These are phyloP conservation scores for Penicillium cinerascens DNA, from an alignment of 495 filamentous ascomycete genomes.

Conservation along the genomic window DNA sequence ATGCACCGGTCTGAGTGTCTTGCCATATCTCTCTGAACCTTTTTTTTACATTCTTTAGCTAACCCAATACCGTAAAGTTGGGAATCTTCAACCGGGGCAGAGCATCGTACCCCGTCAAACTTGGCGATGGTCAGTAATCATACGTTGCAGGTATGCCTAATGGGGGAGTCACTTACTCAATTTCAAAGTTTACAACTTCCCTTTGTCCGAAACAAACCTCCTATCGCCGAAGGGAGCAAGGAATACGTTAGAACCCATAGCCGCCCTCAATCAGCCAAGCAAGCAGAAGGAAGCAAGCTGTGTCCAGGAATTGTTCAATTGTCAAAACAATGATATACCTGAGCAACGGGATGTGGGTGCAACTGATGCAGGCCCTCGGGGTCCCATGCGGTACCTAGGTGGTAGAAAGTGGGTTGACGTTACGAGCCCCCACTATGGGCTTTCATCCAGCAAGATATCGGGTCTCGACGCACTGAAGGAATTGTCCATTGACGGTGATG, in stretches of 20 bases:
- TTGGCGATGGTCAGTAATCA: conserved; percentile 40
- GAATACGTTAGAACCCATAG: background rate
- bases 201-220: conserved; percentile 68
- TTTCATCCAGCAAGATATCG: background rate
- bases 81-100: conserved; percentile 73
- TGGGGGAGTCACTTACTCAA: background rate
- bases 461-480: background rate
- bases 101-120: conserved; percentile 54
- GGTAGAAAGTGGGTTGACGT: background rate
- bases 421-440: background rate
- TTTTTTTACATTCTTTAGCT: conserved; percentile 50
- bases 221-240: conserved; percentile 36
- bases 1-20: conserved; percentile 16
- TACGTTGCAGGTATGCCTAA: background rate
- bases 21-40: conserved; percentile 17
- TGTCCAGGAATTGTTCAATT: background rate
- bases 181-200: conserved; percentile 56
- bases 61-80: conserved; percentile 36
- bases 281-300: background rate
- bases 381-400: background rate
- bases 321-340: background rate
- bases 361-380: no score
- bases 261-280: background rate
- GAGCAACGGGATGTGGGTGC: background rate
- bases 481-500: no score